phyloP scores from a whole-genome alignment of 257 asterid species.

The Scutellaria minor region DNA sequence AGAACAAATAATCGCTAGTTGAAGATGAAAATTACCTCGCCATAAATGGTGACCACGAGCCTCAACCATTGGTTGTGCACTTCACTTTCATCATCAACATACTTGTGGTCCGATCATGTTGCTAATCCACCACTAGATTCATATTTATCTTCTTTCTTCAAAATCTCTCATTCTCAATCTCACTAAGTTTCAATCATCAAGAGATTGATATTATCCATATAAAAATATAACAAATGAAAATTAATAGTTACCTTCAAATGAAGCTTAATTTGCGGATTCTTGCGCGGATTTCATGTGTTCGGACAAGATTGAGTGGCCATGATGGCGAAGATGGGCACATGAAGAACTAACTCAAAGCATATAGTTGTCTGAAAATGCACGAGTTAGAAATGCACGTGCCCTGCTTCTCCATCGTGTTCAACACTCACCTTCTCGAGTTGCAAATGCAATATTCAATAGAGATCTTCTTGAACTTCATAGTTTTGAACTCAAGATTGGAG shows the following conservation, averaged over 20 bases:
- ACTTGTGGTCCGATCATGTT: background rate
- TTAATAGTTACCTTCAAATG: background rate
- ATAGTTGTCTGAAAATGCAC: conserved; percentile 1
- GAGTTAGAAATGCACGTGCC: conserved; percentile 98
- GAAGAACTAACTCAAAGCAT: conserved; percentile 56
- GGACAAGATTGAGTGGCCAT: conserved; percentile 56
- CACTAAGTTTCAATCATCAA: background rate
- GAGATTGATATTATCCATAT: background rate
- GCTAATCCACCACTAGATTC: conserved; percentile 9
- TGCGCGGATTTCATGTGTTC: background rate
- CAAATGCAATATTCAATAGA: background rate
- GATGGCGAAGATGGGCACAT: conserved; percentile 74
- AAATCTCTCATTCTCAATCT: background rate
- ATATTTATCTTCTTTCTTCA: conserved; percentile 27
- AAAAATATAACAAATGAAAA: background rate
- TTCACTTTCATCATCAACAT: conserved; percentile 29
- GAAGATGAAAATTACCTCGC: background rate
- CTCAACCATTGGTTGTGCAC: conserved; percentile 10
- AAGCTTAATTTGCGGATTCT: background rate
- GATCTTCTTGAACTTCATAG: conserved; percentile 25
- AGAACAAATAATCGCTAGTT: background rate
- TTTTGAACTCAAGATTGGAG: background rate
- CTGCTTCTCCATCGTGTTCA: conserved; percentile 99
- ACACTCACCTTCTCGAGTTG: conserved; percentile 57
- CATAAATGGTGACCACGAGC: background rate